These are phyloP conservation scores for Aspergillus fijiensis DNA, from an alignment of 2,329 filamentous ascomycete species.

Conservation along the genomic window DNA sequence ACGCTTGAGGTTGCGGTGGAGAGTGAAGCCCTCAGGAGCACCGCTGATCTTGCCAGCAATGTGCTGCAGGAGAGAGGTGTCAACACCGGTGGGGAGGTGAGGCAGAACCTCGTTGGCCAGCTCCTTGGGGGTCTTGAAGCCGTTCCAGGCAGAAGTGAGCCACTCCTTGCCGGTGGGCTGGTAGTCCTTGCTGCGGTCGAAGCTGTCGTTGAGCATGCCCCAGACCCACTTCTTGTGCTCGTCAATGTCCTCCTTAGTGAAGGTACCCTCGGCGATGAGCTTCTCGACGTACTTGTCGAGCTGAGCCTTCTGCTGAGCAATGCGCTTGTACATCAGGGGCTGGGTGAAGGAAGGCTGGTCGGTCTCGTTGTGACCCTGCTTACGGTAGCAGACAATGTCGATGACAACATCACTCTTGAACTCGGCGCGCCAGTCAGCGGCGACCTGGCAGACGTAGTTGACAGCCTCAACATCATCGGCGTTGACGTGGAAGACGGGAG, in stretches of 20 bases:
- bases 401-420: constrained; percentile 99
- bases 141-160: constrained; percentile 98
- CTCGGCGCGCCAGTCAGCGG: constrained; percentile 95
- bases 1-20: constrained; percentile 96
- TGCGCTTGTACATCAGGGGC: constrained; percentile 98
- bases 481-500: constrained; percentile 98
- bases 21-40: constrained; percentile 78
- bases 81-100: constrained; percentile 82
- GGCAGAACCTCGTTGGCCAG: constrained; percentile 90
- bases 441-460: constrained; percentile 96
- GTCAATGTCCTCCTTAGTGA: constrained; percentile 95
- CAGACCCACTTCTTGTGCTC: constrained; percentile 99
- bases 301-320: constrained; percentile 77
- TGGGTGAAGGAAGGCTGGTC: constrained; percentile 99
- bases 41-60: constrained; percentile 78
- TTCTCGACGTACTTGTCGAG: constrained; percentile 90
- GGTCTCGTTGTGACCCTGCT: constrained; percentile 98
- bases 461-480: constrained; percentile 97
- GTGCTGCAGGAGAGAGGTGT: constrained; percentile 69
- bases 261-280: constrained; percentile 86
- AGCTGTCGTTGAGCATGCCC: constrained; percentile 98
- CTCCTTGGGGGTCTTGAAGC: constrained; percentile 98
- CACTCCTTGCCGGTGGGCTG: constrained; percentile 95
- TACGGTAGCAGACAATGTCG: constrained; percentile 97
- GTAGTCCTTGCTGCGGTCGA: constrained; percentile 96